These are phyloP conservation scores for Cryphonectria japonica DNA, from an alignment of 2,329 filamentous ascomycete species.

Conservation along the genomic window DNA sequence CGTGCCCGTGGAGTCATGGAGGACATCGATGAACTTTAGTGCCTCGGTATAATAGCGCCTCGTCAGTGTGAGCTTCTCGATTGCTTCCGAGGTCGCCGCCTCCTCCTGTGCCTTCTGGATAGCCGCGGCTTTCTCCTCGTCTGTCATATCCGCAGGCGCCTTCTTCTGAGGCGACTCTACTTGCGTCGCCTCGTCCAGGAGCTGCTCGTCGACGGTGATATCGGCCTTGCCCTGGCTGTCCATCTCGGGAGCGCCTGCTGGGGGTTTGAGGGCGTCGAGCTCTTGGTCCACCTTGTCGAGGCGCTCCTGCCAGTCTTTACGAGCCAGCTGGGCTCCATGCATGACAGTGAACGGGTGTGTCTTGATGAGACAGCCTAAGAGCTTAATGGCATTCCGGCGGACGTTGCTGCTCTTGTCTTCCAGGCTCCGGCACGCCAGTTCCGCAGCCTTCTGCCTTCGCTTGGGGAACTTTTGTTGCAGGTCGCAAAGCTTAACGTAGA, in stretches of 20 bases:
- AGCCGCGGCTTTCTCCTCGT: conserved; percentile 75
- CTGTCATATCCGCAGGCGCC: conserved; percentile 66
- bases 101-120: conserved; percentile 83
- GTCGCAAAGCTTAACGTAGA: conserved; percentile 89
- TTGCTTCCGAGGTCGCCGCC: conserved; percentile 84
- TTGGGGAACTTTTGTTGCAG: conserved; percentile 97
- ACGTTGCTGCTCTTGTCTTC: conserved; percentile 99
- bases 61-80: conserved; percentile 85
- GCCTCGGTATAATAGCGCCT: conserved; percentile 93
- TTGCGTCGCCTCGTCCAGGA: conserved; percentile 89
- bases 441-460: conserved; percentile 82
- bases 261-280: conserved; percentile 79
- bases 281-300: conserved; percentile 83
- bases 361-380: conserved; percentile 84
- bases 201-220: conserved; percentile 71
- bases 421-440: conserved; percentile 84
- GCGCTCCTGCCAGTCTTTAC: conserved; percentile 82
- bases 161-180: conserved; percentile 70
- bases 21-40: conserved; percentile 87
- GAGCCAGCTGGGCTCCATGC: conserved; percentile 83
- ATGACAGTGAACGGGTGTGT: conserved; percentile 94
- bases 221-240: conserved; percentile 62
- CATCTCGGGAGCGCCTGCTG: conserved; percentile 72
- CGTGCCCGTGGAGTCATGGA: conserved; percentile 79
- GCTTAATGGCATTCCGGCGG: conserved; percentile 89